Conservation (phyloP, 2,329 filamentous ascomycete species). For the Ophiobolus disseminans region DNA sequence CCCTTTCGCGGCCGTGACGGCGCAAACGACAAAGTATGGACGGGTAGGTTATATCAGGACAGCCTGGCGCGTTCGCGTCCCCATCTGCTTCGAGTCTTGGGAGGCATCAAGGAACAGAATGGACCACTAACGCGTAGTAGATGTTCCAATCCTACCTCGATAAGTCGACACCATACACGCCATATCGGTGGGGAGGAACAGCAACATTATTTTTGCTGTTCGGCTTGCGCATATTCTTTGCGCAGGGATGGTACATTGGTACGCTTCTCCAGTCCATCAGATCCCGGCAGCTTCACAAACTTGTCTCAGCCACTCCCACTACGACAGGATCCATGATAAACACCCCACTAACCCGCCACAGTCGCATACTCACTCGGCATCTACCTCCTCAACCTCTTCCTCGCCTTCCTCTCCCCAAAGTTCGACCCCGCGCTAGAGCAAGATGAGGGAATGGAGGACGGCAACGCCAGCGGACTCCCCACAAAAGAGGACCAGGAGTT, state of each 20-base stretch:
- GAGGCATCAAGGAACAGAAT: not conserved
- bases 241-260: constrained; percentile 99
- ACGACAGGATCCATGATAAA: not conserved
- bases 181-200: constrained; percentile 92
- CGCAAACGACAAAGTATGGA: constrained; percentile 79
- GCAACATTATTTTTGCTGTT: constrained; percentile 77
- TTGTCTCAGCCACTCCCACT: not conserved
- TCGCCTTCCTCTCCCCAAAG: constrained; percentile 97
- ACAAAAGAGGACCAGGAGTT: constrained; percentile 98
- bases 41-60: constrained; percentile 62
- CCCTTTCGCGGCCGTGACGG: constrained; percentile 87
- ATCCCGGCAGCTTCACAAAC: not conserved
- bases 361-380: constrained; percentile 98
- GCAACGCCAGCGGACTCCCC: constrained; percentile 76
- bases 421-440: constrained; percentile 96
- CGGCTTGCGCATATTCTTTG: constrained; percentile 85
- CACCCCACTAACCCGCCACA: constrained; percentile 46
- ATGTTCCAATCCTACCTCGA: constrained; percentile 95
- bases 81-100: not conserved
- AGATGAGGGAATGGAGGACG: constrained; percentile 97
- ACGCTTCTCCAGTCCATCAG: constrained; percentile 35
- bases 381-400: constrained; percentile 98
- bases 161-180: constrained; percentile 85
- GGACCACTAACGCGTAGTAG: constrained; percentile 56
- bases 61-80: constrained; percentile 16